Percentiles rank a stretch among this genome's conserved stretches.
phyloP scores from a whole-genome alignment of 345 rosid species.

The Adansonia digitata region DNA sequence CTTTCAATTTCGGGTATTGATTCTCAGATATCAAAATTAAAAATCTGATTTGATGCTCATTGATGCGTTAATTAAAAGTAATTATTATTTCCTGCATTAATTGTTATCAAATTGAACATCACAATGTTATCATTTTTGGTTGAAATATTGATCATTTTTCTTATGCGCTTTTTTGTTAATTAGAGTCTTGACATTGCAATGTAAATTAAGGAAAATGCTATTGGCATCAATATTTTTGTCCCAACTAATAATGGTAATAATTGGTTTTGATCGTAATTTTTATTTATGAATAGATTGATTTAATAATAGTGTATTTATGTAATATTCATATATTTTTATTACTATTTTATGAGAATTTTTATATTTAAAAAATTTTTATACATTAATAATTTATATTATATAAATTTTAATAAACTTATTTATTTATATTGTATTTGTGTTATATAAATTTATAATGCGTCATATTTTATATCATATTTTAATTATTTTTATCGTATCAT shows the following conservation, averaged over 20 bases:
- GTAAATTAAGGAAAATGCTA: neutral
- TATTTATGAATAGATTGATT: too few relatives aligned
- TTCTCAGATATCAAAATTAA: neutral
- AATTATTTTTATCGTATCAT: too few relatives aligned
- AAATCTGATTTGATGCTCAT: neutral
- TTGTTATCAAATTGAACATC: neutral
- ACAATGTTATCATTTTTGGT: neutral
- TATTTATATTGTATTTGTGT: too few relatives aligned
- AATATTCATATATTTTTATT: too few relatives aligned
- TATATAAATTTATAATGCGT: too few relatives aligned
- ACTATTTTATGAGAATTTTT: too few relatives aligned
- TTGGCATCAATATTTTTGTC: neutral
- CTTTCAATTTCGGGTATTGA: neutral
- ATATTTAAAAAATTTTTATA: too few relatives aligned
- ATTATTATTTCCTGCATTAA: neutral
- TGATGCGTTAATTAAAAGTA: neutral
- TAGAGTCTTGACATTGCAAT: neutral
- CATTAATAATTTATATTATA: too few relatives aligned
- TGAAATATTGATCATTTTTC: neutral
- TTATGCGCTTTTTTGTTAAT: too few relatives aligned
- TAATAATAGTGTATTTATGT: too few relatives aligned
- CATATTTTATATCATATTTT: too few relatives aligned
- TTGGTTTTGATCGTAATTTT: neutral
- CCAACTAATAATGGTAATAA: neutral
- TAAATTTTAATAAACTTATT: too few relatives aligned